These are phyloP conservation scores for Aspergillus fijiensis DNA, from an alignment of 2,329 filamentous ascomycete species.

Conservation along the genomic window DNA sequence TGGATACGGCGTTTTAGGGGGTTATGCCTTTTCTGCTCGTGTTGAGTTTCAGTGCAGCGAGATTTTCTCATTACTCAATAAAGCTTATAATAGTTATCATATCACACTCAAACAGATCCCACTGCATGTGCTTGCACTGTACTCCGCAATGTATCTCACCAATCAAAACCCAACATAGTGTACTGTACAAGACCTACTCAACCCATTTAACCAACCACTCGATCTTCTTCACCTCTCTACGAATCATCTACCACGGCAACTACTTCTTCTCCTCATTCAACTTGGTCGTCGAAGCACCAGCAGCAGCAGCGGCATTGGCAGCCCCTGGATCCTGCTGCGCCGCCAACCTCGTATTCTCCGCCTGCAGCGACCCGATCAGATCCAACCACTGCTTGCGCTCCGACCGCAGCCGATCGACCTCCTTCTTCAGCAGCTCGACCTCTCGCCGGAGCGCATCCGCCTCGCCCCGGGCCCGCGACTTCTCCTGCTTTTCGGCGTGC, in stretches of 20 bases:
- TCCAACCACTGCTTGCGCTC: conserved; percentile 52
- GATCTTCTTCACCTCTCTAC: too few relatives aligned
- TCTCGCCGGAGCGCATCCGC: conserved; percentile 51
- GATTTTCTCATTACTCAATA: too few relatives aligned
- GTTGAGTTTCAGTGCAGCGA: too few relatives aligned
- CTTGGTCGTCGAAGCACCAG: neutral
- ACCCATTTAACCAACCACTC: neutral
- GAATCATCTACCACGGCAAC: too few relatives aligned
- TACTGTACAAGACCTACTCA: neutral
- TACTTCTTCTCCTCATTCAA: neutral
- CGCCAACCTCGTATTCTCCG: conserved; percentile 55
- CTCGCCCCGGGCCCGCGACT: conserved; percentile 41
- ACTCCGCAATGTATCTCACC: too few relatives aligned
- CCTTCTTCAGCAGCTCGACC: conserved; percentile 48
- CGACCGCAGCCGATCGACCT: conserved; percentile 47
- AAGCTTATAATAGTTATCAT: neutral
- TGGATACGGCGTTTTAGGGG: too few relatives aligned
- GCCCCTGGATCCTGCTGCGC: conserved; percentile 3
- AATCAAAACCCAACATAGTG: neutral
- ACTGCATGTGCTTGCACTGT: too few relatives aligned
- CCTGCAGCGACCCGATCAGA: conserved; percentile 57
- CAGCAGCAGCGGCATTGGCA: neutral
- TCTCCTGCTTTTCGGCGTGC: conserved; percentile 45
- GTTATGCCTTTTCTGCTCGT: too few relatives aligned
- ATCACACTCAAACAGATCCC: neutral